Conservation (phyloP, 805 yeast species). For the Schwanniomyces vanrijiae region DNA sequence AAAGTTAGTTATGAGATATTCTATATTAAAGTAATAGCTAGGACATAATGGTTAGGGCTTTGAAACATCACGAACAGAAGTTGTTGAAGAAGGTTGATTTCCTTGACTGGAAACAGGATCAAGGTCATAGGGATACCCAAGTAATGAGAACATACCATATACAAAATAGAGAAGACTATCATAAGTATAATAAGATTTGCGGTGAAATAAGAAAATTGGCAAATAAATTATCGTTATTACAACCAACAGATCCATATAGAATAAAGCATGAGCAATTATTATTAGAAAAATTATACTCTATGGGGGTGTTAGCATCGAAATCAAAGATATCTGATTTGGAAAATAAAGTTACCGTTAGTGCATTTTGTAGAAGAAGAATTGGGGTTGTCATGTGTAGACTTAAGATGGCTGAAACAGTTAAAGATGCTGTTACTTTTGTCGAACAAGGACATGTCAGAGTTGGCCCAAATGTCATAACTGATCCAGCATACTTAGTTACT, state of each 20-base stretch:
- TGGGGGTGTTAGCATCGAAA: constrained; percentile 88
- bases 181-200: constrained; percentile 87
- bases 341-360: constrained; percentile 87
- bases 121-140: constrained; percentile 92
- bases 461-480: constrained; percentile 94
- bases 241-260: constrained; percentile 85
- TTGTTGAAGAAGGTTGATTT: constrained; percentile 93
- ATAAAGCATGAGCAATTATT: constrained; percentile 84
- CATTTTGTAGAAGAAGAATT: constrained; percentile 86
- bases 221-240: constrained; percentile 77
- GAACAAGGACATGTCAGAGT: constrained; percentile 98
- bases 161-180: constrained; percentile 94
- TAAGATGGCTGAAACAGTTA: constrained; percentile 87
- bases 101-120: constrained; percentile 96
- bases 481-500: constrained; percentile 92
- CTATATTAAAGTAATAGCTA: neutral
- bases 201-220: constrained; percentile 90
- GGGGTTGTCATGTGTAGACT: constrained; percentile 94
- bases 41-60: constrained; percentile 69
- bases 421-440: constrained; percentile 86
- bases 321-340: constrained; percentile 91
- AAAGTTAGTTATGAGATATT: neutral
- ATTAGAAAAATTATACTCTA: constrained; percentile 79
- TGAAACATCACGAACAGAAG: constrained; percentile 94
- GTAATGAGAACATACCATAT: constrained; percentile 94